Conservation (phyloP, 78 protist genomes). For the Planoprotostelium fungivorum region DNA sequence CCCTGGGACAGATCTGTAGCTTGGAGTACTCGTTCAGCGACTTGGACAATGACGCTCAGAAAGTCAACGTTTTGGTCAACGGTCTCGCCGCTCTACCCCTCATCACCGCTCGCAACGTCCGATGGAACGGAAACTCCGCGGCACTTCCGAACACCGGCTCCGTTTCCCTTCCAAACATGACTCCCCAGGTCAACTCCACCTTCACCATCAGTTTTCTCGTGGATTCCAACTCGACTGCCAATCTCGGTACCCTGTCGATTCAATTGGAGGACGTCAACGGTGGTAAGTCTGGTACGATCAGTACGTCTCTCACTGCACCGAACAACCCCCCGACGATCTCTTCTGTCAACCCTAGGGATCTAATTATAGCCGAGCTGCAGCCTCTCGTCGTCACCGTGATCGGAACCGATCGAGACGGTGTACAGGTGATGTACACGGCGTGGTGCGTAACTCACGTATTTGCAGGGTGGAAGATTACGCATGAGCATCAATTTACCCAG, state of each 20-base stretch:
- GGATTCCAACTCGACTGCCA: background rate
- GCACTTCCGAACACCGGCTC: background rate
- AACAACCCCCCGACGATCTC: background rate
- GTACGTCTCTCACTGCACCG: background rate
- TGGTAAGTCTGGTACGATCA: background rate
- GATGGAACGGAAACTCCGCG: background rate
- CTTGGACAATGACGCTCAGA: background rate
- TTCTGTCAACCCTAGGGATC: background rate
- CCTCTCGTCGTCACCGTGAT: background rate
- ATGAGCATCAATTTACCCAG: too few species aligned
- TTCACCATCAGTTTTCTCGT: background rate
- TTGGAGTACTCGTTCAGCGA: background rate
- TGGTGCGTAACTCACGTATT: background rate
- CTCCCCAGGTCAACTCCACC: background rate
- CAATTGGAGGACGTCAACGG: background rate
- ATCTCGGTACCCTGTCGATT: background rate
- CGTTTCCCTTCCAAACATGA: background rate
- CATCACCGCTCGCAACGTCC: background rate
- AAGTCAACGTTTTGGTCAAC: background rate
- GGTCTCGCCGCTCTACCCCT: background rate
- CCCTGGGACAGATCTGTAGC: background rate
- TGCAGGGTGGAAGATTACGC: too few species aligned
- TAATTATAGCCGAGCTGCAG: background rate
- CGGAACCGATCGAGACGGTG: background rate
- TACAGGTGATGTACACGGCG: background rate